Base-by-base conservation (phyloP, 1,139 yeast species). In the Geotrichum fermentans region DNA sequence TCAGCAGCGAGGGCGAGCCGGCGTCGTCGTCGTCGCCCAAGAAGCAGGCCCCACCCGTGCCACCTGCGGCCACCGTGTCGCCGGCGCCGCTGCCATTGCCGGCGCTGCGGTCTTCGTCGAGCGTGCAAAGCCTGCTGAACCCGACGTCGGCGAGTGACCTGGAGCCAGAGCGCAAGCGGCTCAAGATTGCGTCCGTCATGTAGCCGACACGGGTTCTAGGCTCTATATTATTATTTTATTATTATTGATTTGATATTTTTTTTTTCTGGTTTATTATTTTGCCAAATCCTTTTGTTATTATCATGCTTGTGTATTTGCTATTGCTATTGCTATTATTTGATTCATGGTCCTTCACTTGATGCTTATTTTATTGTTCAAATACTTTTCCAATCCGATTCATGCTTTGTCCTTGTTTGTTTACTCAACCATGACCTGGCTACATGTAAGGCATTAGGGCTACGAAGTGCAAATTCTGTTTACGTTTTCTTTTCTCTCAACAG, bases 101-200 rank as follows among this genome's bases (percentile, higher is more conserved):
- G 40, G 26, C 41, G 17, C 24, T 4, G 20, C 21, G 8, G 13
- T 13, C 3, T 7, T 6, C 24, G 33, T 47, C 56, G 18, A 56
- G 55, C 26, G 61, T 58, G 17, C 60, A 58, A 40, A 53, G 56
- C 13, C 48, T 59, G 38, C 54, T 59, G 49, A 59, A 59, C 44
- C 62, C 62, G 4, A 36, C 55, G 2, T 4, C 43, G 14, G 13
- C 18, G 4, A 24, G 13, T 1, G 32, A 43, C 4, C 28, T 33
- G 18, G 51, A 37, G 33, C 48, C 51, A 2, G 45, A 48, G n/a
- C 45, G 47, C 33, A 48, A 48, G 30, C 33, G 48, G 26, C 8
- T 48, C 11, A 43, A 38, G 21, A 41, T 41, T n/a, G 16, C 28
- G 28, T 24, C 28, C 28, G 10, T 24, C 8, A 10, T 24, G 8